Base-by-base conservation (phyloP, 371 early-diverging fungal species). In the Mortierella sp. region DNA sequence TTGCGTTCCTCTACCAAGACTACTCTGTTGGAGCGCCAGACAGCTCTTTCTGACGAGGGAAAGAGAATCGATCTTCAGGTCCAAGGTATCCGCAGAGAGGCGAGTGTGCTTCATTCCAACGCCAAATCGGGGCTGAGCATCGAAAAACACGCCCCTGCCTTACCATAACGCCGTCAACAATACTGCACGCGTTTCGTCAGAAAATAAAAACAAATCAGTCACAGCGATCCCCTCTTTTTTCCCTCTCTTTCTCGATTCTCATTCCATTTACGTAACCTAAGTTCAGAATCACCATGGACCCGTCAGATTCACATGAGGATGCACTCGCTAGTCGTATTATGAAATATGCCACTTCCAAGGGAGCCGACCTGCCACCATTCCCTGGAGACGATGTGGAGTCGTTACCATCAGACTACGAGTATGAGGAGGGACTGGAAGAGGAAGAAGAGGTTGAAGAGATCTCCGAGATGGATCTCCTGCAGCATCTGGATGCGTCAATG, bases 341-440 rank as follows among this genome's bases (percentile, higher is more conserved):
- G 70, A 69, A 69, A 28, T 69, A 69, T 30, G 76, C 64, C 9
- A 31, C 54, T 0, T 69, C 76, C 30, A 69, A 69, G 58, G 58
- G 67, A 15, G 53, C 57, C 2, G 81, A 84, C 11, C 51, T 87
- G 9, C 87, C 87, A 3, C 81, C 84, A 14, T 87, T 87, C 51
- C 86, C 87, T 3, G 61, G 76, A 3, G 88, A 85, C 53, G 83
- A 88, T 57, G 82, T 84, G 42, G 84, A 84, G 39, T 85, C 85
- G 64, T 66, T 86, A 5, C 88, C 88, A 12, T 84, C 85, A n/a
- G 88, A 88, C 56, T 86, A 81, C 55, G 88, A 88, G 44, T 88
- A 88, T 32, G 56, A 84, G 48, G 83, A 83, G 14, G 80, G 81
- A 44, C 80, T 81, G 26, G 83, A 83, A 31, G 81, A 79, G 47